Conservation (phyloP, 2,329 filamentous ascomycete species). For the Colletotrichum horii region DNA sequence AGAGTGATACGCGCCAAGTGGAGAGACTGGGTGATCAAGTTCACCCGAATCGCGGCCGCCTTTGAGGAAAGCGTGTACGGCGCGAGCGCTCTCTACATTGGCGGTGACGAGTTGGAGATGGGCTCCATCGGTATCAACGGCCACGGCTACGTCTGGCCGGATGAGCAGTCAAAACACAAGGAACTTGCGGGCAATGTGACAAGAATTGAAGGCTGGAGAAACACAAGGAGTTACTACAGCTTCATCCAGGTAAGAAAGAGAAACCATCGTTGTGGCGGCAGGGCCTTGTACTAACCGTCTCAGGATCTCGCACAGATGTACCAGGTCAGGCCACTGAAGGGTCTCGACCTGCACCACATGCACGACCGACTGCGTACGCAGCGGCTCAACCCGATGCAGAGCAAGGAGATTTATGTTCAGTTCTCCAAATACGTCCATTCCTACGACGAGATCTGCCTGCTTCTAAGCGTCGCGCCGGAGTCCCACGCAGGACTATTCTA, state of each 20-base stretch:
- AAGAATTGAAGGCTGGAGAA: conserved; percentile 95
- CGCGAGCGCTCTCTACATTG: conserved; percentile 86
- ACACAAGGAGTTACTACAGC: conserved; percentile 92
- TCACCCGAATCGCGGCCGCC: conserved; percentile 88
- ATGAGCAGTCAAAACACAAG: conserved; percentile 78
- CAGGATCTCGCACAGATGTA: conserved; percentile 72
- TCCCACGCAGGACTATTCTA: conserved; percentile 91
- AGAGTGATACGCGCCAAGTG: conserved; percentile 90
- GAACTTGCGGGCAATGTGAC: conserved; percentile 92
- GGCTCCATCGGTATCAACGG: conserved; percentile 68
- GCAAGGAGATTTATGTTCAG: conserved; percentile 84
- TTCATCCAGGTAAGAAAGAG: conserved; percentile 76
- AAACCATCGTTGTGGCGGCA: neutral
- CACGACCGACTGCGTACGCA: conserved; percentile 89
- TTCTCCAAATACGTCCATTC: conserved; percentile 77
- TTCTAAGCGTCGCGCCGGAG: conserved; percentile 83
- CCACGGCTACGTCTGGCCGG: conserved; percentile 94
- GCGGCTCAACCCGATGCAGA: conserved; percentile 76
- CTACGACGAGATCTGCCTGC: conserved; percentile 85
- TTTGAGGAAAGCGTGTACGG: conserved; percentile 98
- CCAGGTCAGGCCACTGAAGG: conserved; percentile 71
- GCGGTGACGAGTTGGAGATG: conserved; percentile 72
- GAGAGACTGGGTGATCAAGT: conserved; percentile 93
- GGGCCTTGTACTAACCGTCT: conserved; percentile 14
- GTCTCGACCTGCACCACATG: conserved; percentile 88